Evolutionary conservation across 352 stramenopile species (phyloP).

Genomic region (Phytophthora podocarpi): DNA sequence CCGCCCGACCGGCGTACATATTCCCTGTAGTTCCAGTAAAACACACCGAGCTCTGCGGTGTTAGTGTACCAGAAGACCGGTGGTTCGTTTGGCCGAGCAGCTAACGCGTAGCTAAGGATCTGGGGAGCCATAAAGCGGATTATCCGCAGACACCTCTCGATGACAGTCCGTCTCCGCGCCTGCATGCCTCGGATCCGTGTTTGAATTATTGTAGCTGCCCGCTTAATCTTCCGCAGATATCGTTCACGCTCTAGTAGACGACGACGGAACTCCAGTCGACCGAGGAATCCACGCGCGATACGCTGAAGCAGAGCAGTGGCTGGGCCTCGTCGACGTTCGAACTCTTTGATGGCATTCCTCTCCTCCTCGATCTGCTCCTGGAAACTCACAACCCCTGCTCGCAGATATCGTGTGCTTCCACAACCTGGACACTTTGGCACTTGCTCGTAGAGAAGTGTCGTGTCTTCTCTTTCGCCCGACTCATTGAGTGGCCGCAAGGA

Average conservation of each 20-base stretch:
- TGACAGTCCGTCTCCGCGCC: slow-evolving; percentile 50
- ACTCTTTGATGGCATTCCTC: slow-evolving; percentile 61
- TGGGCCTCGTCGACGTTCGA: slow-evolving; percentile 55
- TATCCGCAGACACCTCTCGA: slow-evolving; percentile 71
- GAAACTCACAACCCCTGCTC: slow-evolving; percentile 74
- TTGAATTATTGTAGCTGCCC: slow-evolving; percentile 62
- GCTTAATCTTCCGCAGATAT: slow-evolving; percentile 58
- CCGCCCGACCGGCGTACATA: slow-evolving; percentile 70
- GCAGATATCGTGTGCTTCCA: slow-evolving; percentile 70
- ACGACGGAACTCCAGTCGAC: slow-evolving; percentile 54
- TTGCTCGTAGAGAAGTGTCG: slow-evolving; percentile 51
- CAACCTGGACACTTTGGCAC: slow-evolving; percentile 68
- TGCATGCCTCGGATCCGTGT: slow-evolving; percentile 64
- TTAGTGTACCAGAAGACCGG: slow-evolving; percentile 87
- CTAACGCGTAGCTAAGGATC: slow-evolving; percentile 53
- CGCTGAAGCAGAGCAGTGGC: slow-evolving; percentile 64
- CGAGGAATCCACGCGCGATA: slow-evolving; percentile 68
- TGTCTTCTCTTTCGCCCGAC: slow-evolving; percentile 13
- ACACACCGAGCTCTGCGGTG: slow-evolving; percentile 54
- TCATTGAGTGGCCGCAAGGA: neutral
- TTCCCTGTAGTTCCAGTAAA: slow-evolving; percentile 81
- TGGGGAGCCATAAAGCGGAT: slow-evolving; percentile 59
- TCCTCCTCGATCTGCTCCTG: slow-evolving; percentile 79
- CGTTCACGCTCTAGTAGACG: slow-evolving; percentile 51
- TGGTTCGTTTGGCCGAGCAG: slow-evolving; percentile 33